These are phyloP conservation scores for Sporisorium iseilematis-ciliati DNA, from an alignment of 1,284 basidiomycete genomes.

Conservation along the genomic window DNA sequence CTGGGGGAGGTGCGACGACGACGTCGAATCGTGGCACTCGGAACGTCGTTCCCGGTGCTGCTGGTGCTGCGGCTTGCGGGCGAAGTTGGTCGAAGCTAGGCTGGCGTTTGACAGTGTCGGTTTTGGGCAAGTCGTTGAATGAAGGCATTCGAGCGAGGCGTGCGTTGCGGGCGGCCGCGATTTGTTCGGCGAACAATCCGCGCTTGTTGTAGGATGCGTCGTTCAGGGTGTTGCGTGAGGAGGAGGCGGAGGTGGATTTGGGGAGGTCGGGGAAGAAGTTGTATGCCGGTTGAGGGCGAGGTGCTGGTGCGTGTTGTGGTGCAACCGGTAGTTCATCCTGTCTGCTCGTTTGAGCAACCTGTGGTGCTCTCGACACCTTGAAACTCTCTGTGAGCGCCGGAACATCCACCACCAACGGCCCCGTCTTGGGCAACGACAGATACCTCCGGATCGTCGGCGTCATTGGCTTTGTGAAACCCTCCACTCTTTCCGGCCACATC, in stretches of 20 bases:
- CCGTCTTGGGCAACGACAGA: slow-evolving; percentile 66
- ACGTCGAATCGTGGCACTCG: slow-evolving; percentile 36
- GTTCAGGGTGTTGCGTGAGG: slow-evolving; percentile 16
- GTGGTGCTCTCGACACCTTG: not conserved
- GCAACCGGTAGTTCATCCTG: slow-evolving; percentile 1
- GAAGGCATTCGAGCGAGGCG: slow-evolving; percentile 35
- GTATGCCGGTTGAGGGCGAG: slow-evolving; percentile 16
- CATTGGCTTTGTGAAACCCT: slow-evolving; percentile 71
- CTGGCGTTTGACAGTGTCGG: slow-evolving; percentile 18
- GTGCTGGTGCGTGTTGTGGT: slow-evolving; percentile 1
- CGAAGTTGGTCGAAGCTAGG: slow-evolving; percentile 35
- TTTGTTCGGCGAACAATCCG: slow-evolving; percentile 42
- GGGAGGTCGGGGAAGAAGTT: slow-evolving; percentile 37
- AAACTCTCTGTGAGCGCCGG: slow-evolving; percentile 5
- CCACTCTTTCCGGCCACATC: slow-evolving; percentile 72
- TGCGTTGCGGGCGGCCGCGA: slow-evolving; percentile 37
- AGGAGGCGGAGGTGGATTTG: slow-evolving; percentile 10
- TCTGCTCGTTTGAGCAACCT: slow-evolving; percentile 4
- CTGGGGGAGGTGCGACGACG: slow-evolving; percentile 3
- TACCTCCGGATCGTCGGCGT: slow-evolving; percentile 72
- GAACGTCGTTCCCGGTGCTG: slow-evolving; percentile 6
- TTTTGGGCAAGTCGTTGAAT: slow-evolving; percentile 20
- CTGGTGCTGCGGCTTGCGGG: not conserved
- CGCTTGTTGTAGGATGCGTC: slow-evolving; percentile 36
- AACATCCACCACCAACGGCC: slow-evolving; percentile 36